Evolutionary conservation across 345 rosid species (phyloP).

Genomic region (Bruguiera sexangula): DNA sequence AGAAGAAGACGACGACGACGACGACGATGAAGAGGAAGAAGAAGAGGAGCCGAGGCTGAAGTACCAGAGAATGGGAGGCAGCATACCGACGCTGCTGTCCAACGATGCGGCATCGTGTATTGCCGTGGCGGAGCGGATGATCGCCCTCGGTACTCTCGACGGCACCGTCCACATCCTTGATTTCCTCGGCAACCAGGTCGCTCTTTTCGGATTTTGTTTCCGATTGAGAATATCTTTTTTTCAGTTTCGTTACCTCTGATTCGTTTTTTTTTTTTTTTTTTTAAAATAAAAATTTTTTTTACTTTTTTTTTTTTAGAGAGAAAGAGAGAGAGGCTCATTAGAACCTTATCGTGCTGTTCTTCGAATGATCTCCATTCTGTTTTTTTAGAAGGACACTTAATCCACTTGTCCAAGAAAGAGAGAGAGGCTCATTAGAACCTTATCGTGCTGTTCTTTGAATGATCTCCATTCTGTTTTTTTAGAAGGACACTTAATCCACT

Average conservation of each 20-base stretch:
- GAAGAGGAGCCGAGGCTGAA: constrained; percentile 95
- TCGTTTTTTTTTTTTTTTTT: no score
- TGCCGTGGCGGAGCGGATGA: constrained; percentile 93
- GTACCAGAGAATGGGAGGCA: constrained; percentile 97
- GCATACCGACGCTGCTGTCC: constrained; percentile 76
- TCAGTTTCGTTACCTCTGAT: background rate
- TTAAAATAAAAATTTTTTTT: no score
- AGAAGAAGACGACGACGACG: constrained; percentile 28
- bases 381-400: no score
- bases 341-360: no score
- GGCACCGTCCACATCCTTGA: constrained; percentile 93
- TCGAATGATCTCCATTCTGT: no score
- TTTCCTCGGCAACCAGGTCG: constrained; percentile 92
- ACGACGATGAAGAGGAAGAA: constrained; percentile 25
- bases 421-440: no score
- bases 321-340: no score
- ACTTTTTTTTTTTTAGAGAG: no score
- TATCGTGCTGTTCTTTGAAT: no score
- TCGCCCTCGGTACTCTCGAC: constrained; percentile 89
- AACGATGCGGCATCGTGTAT: constrained; percentile 91
- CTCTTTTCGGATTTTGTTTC: background rate
- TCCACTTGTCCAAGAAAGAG: no score
- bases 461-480: no score
- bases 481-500: no score
- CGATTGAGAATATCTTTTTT: background rate